A percentile compares a stretch with the other conserved stretches of the same genome.
phyloP scores from a whole-genome alignment of 2,329 filamentous ascomycete species.

The Alternaria burnsii region DNA sequence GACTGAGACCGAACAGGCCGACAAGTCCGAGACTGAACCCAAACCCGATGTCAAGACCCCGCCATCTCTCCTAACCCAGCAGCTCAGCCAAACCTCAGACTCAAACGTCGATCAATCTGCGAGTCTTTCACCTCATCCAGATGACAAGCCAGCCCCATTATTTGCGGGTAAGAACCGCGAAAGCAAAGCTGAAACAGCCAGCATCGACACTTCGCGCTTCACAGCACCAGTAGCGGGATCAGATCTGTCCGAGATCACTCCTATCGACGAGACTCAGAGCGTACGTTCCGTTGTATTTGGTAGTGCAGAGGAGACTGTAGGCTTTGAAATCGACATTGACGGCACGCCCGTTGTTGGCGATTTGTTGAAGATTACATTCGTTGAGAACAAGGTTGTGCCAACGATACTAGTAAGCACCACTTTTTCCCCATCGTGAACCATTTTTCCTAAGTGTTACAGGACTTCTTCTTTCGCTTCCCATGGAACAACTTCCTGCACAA shows the following conservation, averaged over 20 bases:
- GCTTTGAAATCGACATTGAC: constrained; percentile 67
- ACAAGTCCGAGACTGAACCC: constrained; percentile 33
- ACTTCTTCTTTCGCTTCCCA: constrained; percentile 97
- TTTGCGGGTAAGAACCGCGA: constrained; percentile 59
- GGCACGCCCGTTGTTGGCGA: constrained; percentile 88
- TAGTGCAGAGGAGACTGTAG: constrained; percentile 42
- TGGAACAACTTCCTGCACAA: constrained; percentile 99
- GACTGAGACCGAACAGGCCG: constrained; percentile 28
- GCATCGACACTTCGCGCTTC: constrained; percentile 42
- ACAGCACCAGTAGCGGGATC: constrained; percentile 35
- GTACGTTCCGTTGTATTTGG: constrained; percentile 48
- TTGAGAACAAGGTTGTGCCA: constrained; percentile 91
- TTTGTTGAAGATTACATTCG: constrained; percentile 94
- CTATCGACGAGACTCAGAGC: constrained; percentile 48
- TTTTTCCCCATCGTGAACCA: neutral
- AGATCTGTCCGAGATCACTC: constrained; percentile 48
- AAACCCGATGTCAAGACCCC: constrained; percentile 44
- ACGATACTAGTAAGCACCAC: constrained; percentile 82
- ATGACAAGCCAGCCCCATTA: constrained; percentile 74
- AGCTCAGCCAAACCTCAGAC: constrained; percentile 47
- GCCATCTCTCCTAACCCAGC: constrained; percentile 54
- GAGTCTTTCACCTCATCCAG: constrained; percentile 64
- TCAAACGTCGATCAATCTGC: constrained; percentile 37
- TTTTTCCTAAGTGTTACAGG: constrained; percentile 59
- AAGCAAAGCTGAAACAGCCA: constrained; percentile 36